Base-by-base conservation (phyloP, 495 filamentous ascomycete species). In the Lophiotrema nucula region DNA sequence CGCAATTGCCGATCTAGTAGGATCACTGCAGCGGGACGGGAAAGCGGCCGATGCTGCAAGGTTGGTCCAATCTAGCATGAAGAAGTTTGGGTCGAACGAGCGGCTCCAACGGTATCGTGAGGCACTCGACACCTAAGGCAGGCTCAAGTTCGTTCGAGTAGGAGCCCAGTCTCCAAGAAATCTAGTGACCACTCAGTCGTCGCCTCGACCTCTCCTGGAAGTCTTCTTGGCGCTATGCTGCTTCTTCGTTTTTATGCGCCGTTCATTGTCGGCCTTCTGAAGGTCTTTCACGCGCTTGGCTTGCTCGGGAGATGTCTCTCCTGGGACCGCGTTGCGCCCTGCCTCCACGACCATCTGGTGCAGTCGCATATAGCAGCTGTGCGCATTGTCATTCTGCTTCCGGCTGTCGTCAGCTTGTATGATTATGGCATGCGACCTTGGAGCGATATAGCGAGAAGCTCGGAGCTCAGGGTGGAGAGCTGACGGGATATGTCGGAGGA, bases 181-280 rank as follows among this genome's bases (percentile, higher is more conserved):
- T n/a, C n/a, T n/a, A n/a, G n/a, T n/a, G n/a, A n/a, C n/a, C n/a
- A n/a, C 25, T 61, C 58, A 69, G 42, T 68, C 53, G 64, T 71
- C 65, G 25, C 63, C 58, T n/a, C 58, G 61, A 13, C 81, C 76
- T 70, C 79, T 81, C 21, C 91, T 81, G 54, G 75, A 79, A 22
- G 77, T 79, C 72, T 97, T 97, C 75, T 97, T 97, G 45, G 76
- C 81, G 62, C 86, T 84, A 47, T 87, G 87, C 24, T 76, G 62
- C 73, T 95, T 96, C 73, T 97, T 97, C 15, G 67, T 70, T 67
- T 77, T 83, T 31, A 96, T 58, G 47, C 90, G 76, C n/a, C 73
- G 69, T 56, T 90, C 83, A 53, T 87, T 89, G 51, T 86, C 87
- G 18, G 80, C 77, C 48, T 84, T 85, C 72, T 89, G 79, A 81